phyloP scores from a whole-genome alignment of 208 protist species.

The Acanthamoeba quina region DNA sequence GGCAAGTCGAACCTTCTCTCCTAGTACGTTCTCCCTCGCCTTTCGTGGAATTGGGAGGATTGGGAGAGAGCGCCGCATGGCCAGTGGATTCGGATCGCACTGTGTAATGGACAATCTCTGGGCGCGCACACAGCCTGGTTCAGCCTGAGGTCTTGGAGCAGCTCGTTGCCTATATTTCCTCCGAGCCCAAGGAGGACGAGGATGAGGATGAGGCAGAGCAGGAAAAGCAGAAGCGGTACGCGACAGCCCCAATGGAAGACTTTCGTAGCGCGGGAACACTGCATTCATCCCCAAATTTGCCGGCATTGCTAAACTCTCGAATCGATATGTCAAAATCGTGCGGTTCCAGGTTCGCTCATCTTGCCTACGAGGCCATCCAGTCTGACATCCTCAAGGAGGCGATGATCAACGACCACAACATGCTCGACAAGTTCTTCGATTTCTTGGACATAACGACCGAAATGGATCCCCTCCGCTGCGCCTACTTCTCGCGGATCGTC shows the following conservation, averaged over 20 bases:
- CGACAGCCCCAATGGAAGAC: not conserved
- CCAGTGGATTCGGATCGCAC: too few relatives aligned
- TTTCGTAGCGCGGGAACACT: not conserved
- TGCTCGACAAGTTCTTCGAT: slow-evolving; percentile 63
- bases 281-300: not conserved
- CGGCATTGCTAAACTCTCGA: too few relatives aligned
- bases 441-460: slow-evolving; percentile 53
- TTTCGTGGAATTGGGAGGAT: too few relatives aligned
- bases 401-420: slow-evolving; percentile 68
- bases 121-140: not conserved
- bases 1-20: slow-evolving; percentile 61
- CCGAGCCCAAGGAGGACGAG: slow-evolving; percentile 53
- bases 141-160: slow-evolving; percentile 59
- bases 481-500: slow-evolving; percentile 54
- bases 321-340: not conserved
- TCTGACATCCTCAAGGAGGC: slow-evolving; percentile 69
- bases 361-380: slow-evolving; percentile 59
- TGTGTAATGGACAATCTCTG: not conserved
- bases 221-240: slow-evolving; percentile 52
- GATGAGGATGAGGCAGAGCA: slow-evolving; percentile 51
- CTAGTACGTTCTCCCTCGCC: not conserved
- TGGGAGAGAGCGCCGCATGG: too few relatives aligned
- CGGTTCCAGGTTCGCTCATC: slow-evolving; percentile 45
- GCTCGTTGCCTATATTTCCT: slow-evolving; percentile 51
- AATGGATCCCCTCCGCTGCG: slow-evolving; percentile 63